Percentiles rank a stretch among this genome's conserved stretches.
Evolutionary conservation across 805 yeast genomes (phyloP).

Genomic region (Cyberlindnera nakhonratchasimensis): DNA sequence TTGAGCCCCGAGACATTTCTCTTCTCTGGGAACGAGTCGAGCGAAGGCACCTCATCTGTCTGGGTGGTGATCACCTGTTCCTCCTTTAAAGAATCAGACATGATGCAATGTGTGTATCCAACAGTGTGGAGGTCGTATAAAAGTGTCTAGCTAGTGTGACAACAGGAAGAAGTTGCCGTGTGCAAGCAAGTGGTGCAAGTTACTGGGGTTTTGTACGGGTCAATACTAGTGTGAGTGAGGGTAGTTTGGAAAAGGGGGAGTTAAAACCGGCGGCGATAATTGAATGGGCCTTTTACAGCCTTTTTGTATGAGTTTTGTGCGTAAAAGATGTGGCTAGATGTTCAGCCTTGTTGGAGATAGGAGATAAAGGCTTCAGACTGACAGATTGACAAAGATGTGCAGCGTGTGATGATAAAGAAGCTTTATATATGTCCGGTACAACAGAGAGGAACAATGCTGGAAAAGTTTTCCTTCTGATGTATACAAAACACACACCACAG

Average conservation of each 20-base stretch:
- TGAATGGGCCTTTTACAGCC: not conserved
- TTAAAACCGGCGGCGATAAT: not conserved
- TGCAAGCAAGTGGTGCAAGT: not conserved
- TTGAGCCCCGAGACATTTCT: not conserved
- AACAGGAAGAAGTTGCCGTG: no score
- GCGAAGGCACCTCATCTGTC: conserved; percentile 4
- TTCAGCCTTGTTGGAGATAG: not conserved
- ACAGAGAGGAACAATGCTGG: no score
- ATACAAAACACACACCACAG: no score
- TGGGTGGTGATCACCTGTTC: not conserved
- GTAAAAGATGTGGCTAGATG: no score
- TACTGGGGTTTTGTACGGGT: not conserved
- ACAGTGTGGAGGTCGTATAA: not conserved
- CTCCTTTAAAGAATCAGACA: not conserved
- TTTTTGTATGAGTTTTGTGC: no score
- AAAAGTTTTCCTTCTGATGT: no score
- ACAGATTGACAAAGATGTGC: not conserved
- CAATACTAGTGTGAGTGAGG: not conserved
- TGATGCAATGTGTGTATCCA: not conserved
- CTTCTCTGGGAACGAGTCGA: not conserved
- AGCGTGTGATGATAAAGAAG: no score
- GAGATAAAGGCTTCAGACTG: not conserved
- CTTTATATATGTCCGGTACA: not conserved
- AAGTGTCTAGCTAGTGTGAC: no score
- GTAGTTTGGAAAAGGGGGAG: not conserved